phyloP scores from a whole-genome alignment of 768 basidiomycete species.

The Rhizopogon salebrosus region DNA sequence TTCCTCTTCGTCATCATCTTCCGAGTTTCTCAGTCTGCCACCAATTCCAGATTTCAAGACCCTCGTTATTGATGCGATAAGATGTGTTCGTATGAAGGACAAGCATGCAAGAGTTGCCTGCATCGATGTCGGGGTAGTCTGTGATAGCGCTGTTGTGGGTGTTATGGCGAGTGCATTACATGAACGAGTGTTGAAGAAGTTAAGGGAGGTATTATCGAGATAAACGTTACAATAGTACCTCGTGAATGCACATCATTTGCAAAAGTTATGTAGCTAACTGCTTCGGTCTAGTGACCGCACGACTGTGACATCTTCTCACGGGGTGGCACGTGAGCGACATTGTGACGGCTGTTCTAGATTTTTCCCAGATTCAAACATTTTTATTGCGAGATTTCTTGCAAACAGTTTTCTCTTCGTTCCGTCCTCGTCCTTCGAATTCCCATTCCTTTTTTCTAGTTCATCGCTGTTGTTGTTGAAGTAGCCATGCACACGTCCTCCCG shows the following conservation, averaged over 20 bases:
- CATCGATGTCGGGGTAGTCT: constrained; percentile 61
- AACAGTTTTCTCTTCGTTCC: background rate
- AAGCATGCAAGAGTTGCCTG: constrained; percentile 44
- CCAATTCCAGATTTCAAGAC: constrained; percentile 57
- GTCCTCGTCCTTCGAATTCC: constrained; percentile 5
- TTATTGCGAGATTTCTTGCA: constrained; percentile 16
- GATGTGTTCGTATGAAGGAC: constrained; percentile 1
- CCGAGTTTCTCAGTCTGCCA: constrained; percentile 35
- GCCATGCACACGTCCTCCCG: constrained; percentile 69
- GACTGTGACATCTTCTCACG: too few species aligned
- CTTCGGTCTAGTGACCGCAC: too few species aligned
- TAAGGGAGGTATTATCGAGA: constrained; percentile 13
- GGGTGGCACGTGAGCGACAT: too few species aligned
- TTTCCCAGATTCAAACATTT: constrained; percentile 21
- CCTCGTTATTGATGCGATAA: constrained; percentile 46
- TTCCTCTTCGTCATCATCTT: background rate
- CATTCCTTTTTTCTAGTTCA: constrained; percentile 9
- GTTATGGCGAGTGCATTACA: constrained; percentile 48
- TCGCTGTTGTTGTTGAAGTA: constrained; percentile 7
- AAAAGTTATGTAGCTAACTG: too few species aligned
- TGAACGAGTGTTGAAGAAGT: constrained; percentile 34
- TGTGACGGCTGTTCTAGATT: constrained; percentile 27
- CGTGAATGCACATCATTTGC: too few species aligned
- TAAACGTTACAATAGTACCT: too few species aligned
- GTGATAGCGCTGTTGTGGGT: constrained; percentile 43